Conservation (phyloP, 2,329 filamentous ascomycete genomes). For the Dryadomyces sulphureus region DNA sequence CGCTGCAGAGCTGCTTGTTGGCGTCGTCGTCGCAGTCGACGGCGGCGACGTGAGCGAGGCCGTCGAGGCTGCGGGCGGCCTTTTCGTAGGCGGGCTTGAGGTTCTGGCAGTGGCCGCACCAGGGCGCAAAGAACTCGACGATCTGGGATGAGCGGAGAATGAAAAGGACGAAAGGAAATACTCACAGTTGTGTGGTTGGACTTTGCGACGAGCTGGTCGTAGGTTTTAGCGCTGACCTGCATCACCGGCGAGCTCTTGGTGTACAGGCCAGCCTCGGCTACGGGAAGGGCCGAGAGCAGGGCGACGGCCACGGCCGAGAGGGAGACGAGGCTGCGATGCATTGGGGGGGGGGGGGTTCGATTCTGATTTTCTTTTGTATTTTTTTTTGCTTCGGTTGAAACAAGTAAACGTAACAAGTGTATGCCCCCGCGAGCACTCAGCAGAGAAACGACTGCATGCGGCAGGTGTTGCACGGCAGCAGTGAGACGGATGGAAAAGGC, state of each 20-base stretch:
- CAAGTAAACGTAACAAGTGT: no score
- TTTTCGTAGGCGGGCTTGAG: slow-evolving; percentile 94
- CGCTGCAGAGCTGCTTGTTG: slow-evolving; percentile 78
- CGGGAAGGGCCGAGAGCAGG: slow-evolving; percentile 50
- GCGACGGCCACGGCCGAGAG: slow-evolving; percentile 43
- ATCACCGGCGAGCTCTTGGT: slow-evolving; percentile 75
- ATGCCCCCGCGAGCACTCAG: no score
- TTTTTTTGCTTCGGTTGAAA: no score
- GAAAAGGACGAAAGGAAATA: slow-evolving; percentile 1
- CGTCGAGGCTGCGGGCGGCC: slow-evolving; percentile 75
- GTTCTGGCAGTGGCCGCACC: slow-evolving; percentile 95
- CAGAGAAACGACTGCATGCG: no score
- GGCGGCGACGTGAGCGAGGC: slow-evolving; percentile 85
- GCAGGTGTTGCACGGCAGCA: no score
- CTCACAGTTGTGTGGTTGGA: slow-evolving; percentile 86
- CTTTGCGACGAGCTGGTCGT: slow-evolving; percentile 67
- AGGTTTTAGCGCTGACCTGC: slow-evolving; percentile 65
- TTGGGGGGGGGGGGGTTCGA: no score
- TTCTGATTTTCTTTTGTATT: no score
- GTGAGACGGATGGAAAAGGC: background rate
- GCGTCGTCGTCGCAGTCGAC: slow-evolving; percentile 87
- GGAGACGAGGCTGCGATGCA: slow-evolving; percentile 9
- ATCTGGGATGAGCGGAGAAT: slow-evolving; percentile 24
- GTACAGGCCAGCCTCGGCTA: slow-evolving; percentile 61
- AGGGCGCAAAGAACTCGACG: slow-evolving; percentile 86